Base-by-base conservation (phyloP, 1,284 basidiomycete species). In the Austropuccinia psidii region DNA sequence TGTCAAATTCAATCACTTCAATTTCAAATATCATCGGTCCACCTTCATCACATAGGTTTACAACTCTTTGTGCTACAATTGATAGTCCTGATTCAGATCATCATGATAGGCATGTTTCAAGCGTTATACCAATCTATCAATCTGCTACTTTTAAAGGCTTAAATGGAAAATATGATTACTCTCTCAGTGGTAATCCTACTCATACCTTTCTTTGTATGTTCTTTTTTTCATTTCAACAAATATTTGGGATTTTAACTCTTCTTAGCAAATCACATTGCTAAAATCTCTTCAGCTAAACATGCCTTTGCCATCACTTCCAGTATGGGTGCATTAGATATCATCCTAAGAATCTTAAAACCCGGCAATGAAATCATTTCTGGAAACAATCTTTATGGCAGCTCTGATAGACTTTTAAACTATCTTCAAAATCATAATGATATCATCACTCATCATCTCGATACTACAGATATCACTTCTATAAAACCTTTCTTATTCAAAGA, bases 121-220 rank as follows among this genome's bases (percentile, higher is more conserved):
- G 90, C 76, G 90, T 89, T 11, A 90, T 96, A 0, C 96, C 96
- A 27, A 98, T 99, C 81, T 98, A 98, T 83, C 94, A 98, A 84
- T 90, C 91, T 0, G 89, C 96, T 24, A 98, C 96, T 0, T 99
- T 99, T 87, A 98, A 98, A 83, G 96, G 96, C 62, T 84, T 96
- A 66, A 86, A 86, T 29, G 91, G 90, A 64, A 85, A 89, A 78
- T 97, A 93, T 80, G 96, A 98, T 82, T 99, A 98, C 82, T 86
- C 90, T 19, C 86, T 96, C 75, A 93, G 90, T 77, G 96, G 96
- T 35, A 99, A 99, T 82, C 96, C 96, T 0, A 98, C 96, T 3
- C 86, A 96, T 78, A 93, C 88, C 76, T 93, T 95, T 83, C 86
- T 97, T 75, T 90, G 93, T 93, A 78, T 78, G 88, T 83, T 27